Base-by-base conservation (phyloP, 2,329 filamentous ascomycete genomes). In the Xylaria sp. region DNA sequence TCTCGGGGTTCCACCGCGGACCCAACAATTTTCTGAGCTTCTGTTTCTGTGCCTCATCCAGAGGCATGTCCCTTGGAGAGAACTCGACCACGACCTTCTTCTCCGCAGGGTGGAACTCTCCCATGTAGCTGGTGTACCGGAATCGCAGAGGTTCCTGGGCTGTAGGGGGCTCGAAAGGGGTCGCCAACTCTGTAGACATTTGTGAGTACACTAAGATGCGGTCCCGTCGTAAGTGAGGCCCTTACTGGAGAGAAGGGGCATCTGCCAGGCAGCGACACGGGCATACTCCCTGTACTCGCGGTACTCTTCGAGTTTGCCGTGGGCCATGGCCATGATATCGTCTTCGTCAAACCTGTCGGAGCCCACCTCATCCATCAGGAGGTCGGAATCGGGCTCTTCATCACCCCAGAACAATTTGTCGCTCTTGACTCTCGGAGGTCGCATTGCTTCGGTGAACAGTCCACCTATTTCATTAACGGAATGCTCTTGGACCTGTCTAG, bases 61-160 rank as follows among this genome's bases (percentile, higher is more conserved):
- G 86, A 69, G 86, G 83, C 70, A 98, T 83, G 81, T 97, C 94
- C 65, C 82, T 81, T 18, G 92, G 91, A 72, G 87, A 89, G 82
- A 98, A 97, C 79, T 98, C 93, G 65, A 98, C 90, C 13, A 98
- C 94, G 23, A 99, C 94, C 85, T 99, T 99, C 79, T 90, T 91
- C 81, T 94, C 90, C 2, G 95, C 94, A 0, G 96, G 95, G 82
- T 99, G 97, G 65, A 88, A 85, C 82, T 98, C 96, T 76, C 95
- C 95, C 87, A 99, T 91, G 83, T 98, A 98, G 46, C 92, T 94
- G 18, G 96, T 99, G 85, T 97, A 98, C 76, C 96, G 91, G 89
- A 98, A 99, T 76, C 95, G 92, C 67, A 99, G 89, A 55, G 94
- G 89, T 75, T 92, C 86, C 55, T 89, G 81, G 37, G 85, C 80